Evolutionary conservation across 192 early-diverging fungal species (phyloP).

Genomic region (Paraglomus occultum): DNA sequence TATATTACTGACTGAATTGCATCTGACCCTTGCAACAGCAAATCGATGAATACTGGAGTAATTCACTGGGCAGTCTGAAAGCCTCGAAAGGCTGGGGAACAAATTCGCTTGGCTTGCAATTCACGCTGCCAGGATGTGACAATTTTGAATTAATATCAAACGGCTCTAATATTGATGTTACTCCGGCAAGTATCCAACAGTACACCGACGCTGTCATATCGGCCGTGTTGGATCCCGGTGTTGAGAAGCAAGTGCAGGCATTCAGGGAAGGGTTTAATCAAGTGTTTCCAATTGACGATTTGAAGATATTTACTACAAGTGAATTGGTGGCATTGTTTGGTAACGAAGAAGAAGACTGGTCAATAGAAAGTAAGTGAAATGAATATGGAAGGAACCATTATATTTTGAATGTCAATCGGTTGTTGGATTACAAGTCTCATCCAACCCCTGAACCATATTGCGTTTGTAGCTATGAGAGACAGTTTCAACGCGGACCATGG

Average conservation of each 20-base stretch:
- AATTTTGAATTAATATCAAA: not conserved
- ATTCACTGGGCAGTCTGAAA: not conserved
- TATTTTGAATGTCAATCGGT: not conserved
- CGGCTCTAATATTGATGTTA: not conserved
- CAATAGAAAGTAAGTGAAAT: conserved; percentile 48
- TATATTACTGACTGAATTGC: not conserved
- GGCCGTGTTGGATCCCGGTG: conserved; percentile 51
- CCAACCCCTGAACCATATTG: not conserved
- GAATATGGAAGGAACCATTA: not conserved
- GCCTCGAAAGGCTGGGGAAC: too few species aligned
- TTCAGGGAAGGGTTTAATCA: conserved; percentile 80
- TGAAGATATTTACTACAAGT: conserved; percentile 66
- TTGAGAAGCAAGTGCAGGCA: conserved; percentile 67
- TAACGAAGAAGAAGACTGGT: conserved; percentile 77
- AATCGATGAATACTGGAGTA: not conserved
- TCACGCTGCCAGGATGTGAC: not conserved
- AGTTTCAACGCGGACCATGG: conserved; percentile 85
- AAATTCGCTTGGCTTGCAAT: too few species aligned
- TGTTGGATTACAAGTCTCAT: not conserved
- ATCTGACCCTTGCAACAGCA: not conserved
- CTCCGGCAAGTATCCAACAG: not conserved
- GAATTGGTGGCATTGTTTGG: conserved; percentile 75
- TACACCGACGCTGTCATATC: not conserved
- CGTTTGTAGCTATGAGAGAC: conserved; percentile 54
- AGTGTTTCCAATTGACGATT: conserved; percentile 69